A percentile compares a stretch with the other conserved stretches of the same genome.
These are phyloP conservation scores for Ustilago cynodontis DNA, from an alignment of 1,284 basidiomycete genomes.

Conservation along the genomic window DNA sequence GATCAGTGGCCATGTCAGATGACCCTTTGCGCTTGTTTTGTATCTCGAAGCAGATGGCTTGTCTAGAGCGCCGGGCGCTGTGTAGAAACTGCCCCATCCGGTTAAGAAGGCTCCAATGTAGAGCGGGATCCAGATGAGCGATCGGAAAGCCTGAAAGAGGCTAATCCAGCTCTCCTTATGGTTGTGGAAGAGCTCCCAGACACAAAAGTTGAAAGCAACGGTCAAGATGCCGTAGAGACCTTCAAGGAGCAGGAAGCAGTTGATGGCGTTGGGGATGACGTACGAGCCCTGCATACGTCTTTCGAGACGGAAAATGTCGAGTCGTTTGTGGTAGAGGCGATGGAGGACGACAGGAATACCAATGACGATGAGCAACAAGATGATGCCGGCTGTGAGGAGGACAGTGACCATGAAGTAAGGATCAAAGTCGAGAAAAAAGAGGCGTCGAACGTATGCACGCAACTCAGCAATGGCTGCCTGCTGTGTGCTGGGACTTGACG, in stretches of 20 bases:
- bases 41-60: constrained; percentile 34
- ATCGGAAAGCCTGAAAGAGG: constrained; percentile 23
- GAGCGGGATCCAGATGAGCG: constrained; percentile 49
- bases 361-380: constrained; percentile 33
- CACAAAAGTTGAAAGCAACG: constrained; percentile 49
- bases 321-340: constrained; percentile 31
- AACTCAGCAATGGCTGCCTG: constrained; percentile 30
- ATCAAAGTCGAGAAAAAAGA: constrained; percentile 37
- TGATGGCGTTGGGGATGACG: constrained; percentile 59
- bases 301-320: constrained; percentile 32
- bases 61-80: constrained; percentile 60
- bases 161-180: constrained; percentile 1
- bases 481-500: constrained; percentile 16
- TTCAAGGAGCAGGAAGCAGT: constrained; percentile 51
- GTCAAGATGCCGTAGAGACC: constrained; percentile 39
- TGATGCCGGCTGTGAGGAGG: constrained; percentile 28
- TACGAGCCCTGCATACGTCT: constrained; percentile 47
- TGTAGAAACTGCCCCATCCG: constrained; percentile 62
- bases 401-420: constrained; percentile 13
- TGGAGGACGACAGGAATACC: constrained; percentile 27
- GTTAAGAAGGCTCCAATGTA: constrained; percentile 55
- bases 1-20: constrained; percentile 47
- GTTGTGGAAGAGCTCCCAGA: constrained; percentile 33
- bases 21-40: constrained; percentile 32
- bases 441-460: constrained; percentile 27